phyloP scores from a whole-genome alignment of 2,329 filamentous ascomycete genomes.

The Fusarium drepaniforme region DNA sequence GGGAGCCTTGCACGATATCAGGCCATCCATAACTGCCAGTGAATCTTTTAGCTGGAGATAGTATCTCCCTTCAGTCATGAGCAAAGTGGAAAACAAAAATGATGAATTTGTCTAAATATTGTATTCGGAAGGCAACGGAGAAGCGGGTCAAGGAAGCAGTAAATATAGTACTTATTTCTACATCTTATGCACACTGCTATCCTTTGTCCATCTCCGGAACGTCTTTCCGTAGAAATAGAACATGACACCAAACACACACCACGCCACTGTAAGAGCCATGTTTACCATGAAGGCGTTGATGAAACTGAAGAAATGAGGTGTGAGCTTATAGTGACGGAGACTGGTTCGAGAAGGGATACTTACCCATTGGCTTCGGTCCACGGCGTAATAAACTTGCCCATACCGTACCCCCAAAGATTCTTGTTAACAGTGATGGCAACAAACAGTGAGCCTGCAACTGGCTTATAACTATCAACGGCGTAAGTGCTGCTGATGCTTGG shows the following conservation, averaged over 20 bases:
- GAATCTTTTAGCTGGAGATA: too few species aligned
- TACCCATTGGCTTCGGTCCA: conserved; percentile 20
- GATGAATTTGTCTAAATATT: too few species aligned
- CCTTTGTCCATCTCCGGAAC: conserved; percentile 8
- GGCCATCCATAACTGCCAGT: too few species aligned
- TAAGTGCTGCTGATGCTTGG: conserved; percentile 71
- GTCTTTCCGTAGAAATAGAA: conserved; percentile 20
- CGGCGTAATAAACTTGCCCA: conserved; percentile 20
- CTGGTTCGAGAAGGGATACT: neutral
- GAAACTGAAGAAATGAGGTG: neutral
- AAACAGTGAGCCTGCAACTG: conserved; percentile 15
- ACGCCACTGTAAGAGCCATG: conserved; percentile 8
- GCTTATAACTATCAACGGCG: conserved; percentile 73
- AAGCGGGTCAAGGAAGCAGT: neutral
- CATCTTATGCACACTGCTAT: conserved; percentile 11
- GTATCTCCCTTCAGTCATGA: too few species aligned
- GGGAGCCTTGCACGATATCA: too few species aligned
- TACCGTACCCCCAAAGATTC: conserved; percentile 25
- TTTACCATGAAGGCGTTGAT: conserved; percentile 11
- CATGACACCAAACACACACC: conserved; percentile 1
- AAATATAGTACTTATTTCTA: neutral
- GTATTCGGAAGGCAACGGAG: too few species aligned
- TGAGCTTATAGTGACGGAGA: neutral
- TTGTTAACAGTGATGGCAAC: conserved; percentile 26
- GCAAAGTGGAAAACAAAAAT: too few species aligned